Evolutionary conservation across 2,329 filamentous ascomycete species (phyloP).

Genomic region (Leptographium flavum): DNA sequence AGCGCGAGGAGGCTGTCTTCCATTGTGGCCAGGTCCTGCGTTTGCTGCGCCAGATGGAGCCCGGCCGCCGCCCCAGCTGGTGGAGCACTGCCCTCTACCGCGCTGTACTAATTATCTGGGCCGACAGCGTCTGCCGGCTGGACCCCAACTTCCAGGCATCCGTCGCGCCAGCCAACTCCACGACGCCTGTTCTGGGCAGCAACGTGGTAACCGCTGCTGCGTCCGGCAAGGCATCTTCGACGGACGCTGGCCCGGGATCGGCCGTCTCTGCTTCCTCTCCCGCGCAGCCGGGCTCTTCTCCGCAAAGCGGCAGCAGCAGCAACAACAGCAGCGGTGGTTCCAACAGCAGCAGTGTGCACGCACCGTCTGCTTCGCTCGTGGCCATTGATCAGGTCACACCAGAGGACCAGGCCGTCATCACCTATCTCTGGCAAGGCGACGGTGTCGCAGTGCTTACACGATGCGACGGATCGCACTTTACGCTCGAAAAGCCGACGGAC

Average conservation of each 20-base stretch:
- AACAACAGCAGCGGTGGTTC: not conserved
- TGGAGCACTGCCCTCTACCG: conserved; percentile 59
- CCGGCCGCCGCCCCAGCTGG: conserved; percentile 49
- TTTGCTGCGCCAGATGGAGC: conserved; percentile 44
- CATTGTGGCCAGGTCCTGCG: conserved; percentile 55
- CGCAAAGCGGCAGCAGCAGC: not conserved
- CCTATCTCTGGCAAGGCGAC: conserved; percentile 24
- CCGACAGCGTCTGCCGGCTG: conserved; percentile 39
- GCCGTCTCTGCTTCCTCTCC: not conserved
- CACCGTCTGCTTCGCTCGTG: conserved; percentile 7
- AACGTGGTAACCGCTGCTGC: too few relatives aligned
- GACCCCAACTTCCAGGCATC: conserved; percentile 20
- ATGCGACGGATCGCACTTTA: conserved; percentile 18
- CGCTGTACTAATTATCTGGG: conserved; percentile 48
- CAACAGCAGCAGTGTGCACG: not conserved
- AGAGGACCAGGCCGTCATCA: conserved; percentile 22
- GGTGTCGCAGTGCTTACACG: conserved; percentile 22
- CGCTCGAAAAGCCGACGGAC: conserved; percentile 23
- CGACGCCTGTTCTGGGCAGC: not conserved
- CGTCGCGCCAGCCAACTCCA: not conserved
- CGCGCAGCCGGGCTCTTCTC: not conserved
- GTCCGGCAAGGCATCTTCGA: too few relatives aligned
- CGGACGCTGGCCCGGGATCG: not conserved
- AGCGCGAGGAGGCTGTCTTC: conserved; percentile 48
- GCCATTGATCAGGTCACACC: conserved; percentile 26